Conservation (phyloP, 2,329 filamentous ascomycete species). For the Neocucurbitaria cava region DNA sequence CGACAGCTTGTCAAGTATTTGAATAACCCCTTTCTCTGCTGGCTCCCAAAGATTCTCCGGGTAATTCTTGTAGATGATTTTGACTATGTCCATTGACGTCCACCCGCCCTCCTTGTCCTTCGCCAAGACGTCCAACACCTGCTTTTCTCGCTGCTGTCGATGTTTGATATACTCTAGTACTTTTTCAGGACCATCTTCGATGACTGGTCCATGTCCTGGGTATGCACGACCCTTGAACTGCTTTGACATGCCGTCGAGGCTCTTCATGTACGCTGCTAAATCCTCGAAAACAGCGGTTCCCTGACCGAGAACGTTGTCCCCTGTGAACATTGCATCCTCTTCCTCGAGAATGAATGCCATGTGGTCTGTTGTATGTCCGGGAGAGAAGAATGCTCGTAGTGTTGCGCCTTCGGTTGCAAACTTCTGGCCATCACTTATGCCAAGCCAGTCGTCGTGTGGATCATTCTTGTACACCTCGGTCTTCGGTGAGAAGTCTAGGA, state of each 20-base stretch:
- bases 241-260: conserved; percentile 71
- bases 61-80: conserved; percentile 82
- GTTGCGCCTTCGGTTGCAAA: conserved; percentile 69
- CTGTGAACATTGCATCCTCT: conserved; percentile 84
- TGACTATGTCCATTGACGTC: conserved; percentile 84
- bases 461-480: conserved; percentile 72
- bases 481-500: conserved; percentile 68
- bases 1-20: conserved; percentile 81
- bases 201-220: conserved; percentile 83
- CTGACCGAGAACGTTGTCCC: conserved; percentile 86
- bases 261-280: conserved; percentile 70
- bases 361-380: conserved; percentile 84
- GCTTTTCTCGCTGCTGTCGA: conserved; percentile 74
- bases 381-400: conserved; percentile 70
- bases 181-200: conserved; percentile 74
- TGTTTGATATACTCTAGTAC: conserved; percentile 86
- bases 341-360: conserved; percentile 79
- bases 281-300: conserved; percentile 88
- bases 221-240: conserved; percentile 76
- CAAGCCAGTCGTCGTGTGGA: conserved; percentile 57
- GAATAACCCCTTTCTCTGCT: conserved; percentile 76
- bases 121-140: conserved; percentile 45
- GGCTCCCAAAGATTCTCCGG: conserved; percentile 76
- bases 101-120: conserved; percentile 55
- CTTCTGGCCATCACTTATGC: conserved; percentile 64